Conservation (phyloP, 495 filamentous ascomycete genomes). For the Bacidia rubella region DNA sequence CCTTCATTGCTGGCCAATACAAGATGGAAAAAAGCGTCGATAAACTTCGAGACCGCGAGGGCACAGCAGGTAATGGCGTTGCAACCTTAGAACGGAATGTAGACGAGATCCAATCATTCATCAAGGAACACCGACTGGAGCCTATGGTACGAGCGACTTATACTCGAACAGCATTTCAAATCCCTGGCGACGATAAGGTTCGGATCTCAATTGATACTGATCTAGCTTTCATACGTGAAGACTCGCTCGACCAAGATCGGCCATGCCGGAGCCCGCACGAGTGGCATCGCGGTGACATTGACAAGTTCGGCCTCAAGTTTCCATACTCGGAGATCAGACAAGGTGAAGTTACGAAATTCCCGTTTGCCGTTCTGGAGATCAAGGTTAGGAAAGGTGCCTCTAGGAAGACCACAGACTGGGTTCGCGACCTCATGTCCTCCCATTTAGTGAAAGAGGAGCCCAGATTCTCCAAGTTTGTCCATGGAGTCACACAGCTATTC, state of each 20-base stretch:
- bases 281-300: conserved; percentile 89
- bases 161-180: conserved; percentile 89
- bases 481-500: conserved; percentile 80
- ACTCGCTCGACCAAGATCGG: conserved; percentile 65
- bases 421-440: conserved; percentile 77
- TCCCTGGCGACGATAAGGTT: conserved; percentile 81
- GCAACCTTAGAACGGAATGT: conserved; percentile 59
- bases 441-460: conserved; percentile 83
- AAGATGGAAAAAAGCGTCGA: conserved; percentile 80
- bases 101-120: conserved; percentile 64
- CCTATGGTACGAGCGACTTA: conserved; percentile 88
- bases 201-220: conserved; percentile 88
- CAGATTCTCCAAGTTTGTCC: conserved; percentile 91
- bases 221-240: conserved; percentile 84
- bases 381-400: conserved; percentile 61
- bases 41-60: conserved; percentile 60
- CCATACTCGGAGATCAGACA: conserved; percentile 75
- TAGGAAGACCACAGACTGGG: conserved; percentile 66
- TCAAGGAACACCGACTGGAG: conserved; percentile 62
- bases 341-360: conserved; percentile 86
- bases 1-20: conserved; percentile 77
- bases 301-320: conserved; percentile 66
- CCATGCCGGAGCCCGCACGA: conserved; percentile 76
- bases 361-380: conserved; percentile 83
- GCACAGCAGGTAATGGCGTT: conserved; percentile 45